phyloP scores from a whole-genome alignment of 805 yeast species.

The Candida anglica region DNA sequence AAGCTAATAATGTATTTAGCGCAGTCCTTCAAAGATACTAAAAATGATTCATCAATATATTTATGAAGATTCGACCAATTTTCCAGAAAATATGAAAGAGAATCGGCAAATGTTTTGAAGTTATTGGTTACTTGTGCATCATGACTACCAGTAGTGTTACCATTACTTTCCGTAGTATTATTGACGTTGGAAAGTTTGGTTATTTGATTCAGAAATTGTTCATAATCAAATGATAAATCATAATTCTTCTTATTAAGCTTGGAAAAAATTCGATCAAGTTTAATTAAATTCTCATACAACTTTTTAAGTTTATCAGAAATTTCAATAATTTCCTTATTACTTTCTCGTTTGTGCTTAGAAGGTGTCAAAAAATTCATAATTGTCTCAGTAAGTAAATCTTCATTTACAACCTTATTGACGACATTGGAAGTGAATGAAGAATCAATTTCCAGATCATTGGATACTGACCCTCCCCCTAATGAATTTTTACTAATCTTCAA shows the following conservation, averaged over 20 bases:
- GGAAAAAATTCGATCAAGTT: constrained; percentile 73
- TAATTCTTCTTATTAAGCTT: constrained; percentile 69
- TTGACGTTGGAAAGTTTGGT: constrained; percentile 51
- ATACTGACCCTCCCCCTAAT: constrained; percentile 11
- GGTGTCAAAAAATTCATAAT: constrained; percentile 92
- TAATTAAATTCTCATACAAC: constrained; percentile 75
- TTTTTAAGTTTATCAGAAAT: constrained; percentile 80
- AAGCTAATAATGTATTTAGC: constrained; percentile 59
- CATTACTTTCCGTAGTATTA: neutral
- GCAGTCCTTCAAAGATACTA: constrained; percentile 80
- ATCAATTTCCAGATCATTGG: constrained; percentile 9
- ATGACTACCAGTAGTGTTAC: constrained; percentile 7
- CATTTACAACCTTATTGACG: constrained; percentile 44
- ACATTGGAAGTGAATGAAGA: constrained; percentile 16
- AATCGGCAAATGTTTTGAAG: constrained; percentile 34
- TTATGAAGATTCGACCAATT: constrained; percentile 41
- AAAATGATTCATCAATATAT: constrained; percentile 71
- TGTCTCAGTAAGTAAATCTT: constrained; percentile 84
- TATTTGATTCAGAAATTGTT: constrained; percentile 66
- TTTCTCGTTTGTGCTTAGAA: constrained; percentile 61
- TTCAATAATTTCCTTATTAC: constrained; percentile 55
- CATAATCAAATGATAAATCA: constrained; percentile 70
- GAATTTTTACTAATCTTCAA: constrained; percentile 31
- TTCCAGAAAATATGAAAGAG: constrained; percentile 31
- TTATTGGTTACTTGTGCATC: constrained; percentile 17